These are phyloP conservation scores for Lepidium aucheri DNA, from an alignment of 345 rosid genomes.

Conservation along the genomic window DNA sequence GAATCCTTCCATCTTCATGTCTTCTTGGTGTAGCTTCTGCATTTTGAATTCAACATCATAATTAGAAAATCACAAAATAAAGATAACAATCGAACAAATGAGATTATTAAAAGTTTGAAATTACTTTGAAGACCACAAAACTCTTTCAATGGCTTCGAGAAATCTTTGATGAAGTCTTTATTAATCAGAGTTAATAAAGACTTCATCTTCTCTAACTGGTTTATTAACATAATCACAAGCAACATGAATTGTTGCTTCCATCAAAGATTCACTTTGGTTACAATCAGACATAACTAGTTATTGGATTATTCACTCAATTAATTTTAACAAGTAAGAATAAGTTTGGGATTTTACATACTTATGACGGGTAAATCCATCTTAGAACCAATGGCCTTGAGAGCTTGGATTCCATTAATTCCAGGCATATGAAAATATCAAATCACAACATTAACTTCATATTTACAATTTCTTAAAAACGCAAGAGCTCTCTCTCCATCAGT, in stretches of 20 bases:
- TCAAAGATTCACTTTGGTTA: background rate
- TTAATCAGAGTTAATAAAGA: too few species aligned
- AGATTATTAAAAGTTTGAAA: background rate
- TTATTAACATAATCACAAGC: slow-evolving; percentile 11
- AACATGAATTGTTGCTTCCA: slow-evolving; percentile 12
- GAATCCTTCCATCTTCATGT: slow-evolving; percentile 6
- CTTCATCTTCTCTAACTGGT: background rate
- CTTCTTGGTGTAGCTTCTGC: slow-evolving; percentile 15
- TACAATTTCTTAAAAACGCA: background rate
- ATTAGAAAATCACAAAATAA: background rate
- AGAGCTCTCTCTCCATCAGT: background rate
- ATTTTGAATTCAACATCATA: background rate
- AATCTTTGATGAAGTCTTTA: slow-evolving; percentile 14
- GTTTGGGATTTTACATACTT: background rate
- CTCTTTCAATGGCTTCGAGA: background rate
- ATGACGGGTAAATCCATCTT: slow-evolving; percentile 9
- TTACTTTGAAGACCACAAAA: slow-evolving; percentile 18
- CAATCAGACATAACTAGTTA: slow-evolving; percentile 15
- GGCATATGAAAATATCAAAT: slow-evolving; percentile 26
- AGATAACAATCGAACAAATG: background rate
- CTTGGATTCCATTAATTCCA: slow-evolving; percentile 12
- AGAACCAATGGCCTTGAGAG: slow-evolving; percentile 4
- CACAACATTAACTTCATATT: slow-evolving; percentile 5
- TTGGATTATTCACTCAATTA: too few species aligned
- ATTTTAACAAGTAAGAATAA: background rate